Percentiles rank a stretch among this genome's conserved stretches.
These are phyloP conservation scores for Andrographis paniculata DNA, from an alignment of 305 asterid species.

Conservation along the genomic window DNA sequence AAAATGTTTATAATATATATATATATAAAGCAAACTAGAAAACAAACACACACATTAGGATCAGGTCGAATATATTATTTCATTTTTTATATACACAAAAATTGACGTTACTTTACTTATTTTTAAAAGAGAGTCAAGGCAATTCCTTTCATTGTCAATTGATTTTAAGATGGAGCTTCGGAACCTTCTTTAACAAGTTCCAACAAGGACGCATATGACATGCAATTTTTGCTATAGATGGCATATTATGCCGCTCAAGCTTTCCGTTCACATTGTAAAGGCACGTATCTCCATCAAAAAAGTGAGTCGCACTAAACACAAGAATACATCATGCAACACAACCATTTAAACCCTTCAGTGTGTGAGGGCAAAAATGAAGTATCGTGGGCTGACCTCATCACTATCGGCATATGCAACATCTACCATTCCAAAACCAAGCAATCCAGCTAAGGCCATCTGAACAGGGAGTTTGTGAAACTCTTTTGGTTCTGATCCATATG, in stretches of 20 bases:
- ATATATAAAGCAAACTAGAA: too few relatives aligned
- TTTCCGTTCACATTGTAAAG: neutral
- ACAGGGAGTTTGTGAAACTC: constrained; percentile 17
- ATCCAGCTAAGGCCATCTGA: constrained; percentile 55
- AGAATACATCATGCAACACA: neutral
- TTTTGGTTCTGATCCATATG: constrained; percentile 27
- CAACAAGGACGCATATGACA: too few relatives aligned
- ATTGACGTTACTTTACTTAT: too few relatives aligned
- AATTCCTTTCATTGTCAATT: too few relatives aligned
- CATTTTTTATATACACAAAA: too few relatives aligned
- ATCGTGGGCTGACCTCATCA: constrained; percentile 43
- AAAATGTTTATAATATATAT: too few relatives aligned
- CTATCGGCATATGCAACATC: constrained; percentile 65
- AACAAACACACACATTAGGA: too few relatives aligned
- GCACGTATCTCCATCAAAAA: neutral
- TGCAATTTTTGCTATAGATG: constrained; percentile 5
- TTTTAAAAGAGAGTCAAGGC: too few relatives aligned
- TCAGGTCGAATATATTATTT: too few relatives aligned
- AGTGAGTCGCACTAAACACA: constrained; percentile 5
- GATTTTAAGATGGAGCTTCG: too few relatives aligned
- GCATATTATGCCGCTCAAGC: neutral
- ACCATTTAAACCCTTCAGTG: constrained; percentile 2
- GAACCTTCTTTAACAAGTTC: too few relatives aligned
- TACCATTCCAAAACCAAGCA: constrained; percentile 58
- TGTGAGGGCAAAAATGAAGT: constrained; percentile 7